Evolutionary conservation across 257 asterid genomes (phyloP).

Genomic region (Misopates orontium): DNA sequence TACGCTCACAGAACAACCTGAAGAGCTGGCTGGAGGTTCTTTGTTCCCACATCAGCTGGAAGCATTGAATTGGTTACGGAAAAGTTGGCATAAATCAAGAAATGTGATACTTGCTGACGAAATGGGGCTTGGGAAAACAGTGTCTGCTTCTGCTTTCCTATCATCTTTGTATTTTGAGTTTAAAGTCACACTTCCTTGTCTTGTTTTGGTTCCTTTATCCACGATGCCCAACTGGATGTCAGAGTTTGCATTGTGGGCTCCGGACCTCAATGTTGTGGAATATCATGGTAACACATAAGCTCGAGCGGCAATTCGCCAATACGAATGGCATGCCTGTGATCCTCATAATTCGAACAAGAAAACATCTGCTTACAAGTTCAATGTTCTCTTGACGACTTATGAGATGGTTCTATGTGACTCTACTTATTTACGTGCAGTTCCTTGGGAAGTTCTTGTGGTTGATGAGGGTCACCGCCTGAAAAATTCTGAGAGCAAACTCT

Average conservation of each 20-base stretch:
- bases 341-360: constrained; percentile 48
- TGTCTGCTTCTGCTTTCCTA: constrained; percentile 89
- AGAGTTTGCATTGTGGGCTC: constrained; percentile 90
- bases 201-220: constrained; percentile 92
- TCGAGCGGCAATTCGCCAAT: constrained; percentile 75
- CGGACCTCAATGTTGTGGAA: constrained; percentile 85
- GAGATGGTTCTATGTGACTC: constrained; percentile 93
- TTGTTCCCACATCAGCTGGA: constrained; percentile 96
- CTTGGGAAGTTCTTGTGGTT: constrained; percentile 99
- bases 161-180: constrained; percentile 82
- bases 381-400: constrained; percentile 89
- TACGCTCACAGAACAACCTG: constrained; percentile 83
- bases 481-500: constrained; percentile 80
- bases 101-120: constrained; percentile 98
- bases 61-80: constrained; percentile 96
- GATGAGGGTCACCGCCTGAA: constrained; percentile 99
- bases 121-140: constrained; percentile 98
- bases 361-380: constrained; percentile 65
- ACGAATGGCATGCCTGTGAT: constrained; percentile 79
- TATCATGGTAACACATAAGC: constrained; percentile 87
- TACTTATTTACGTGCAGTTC: constrained; percentile 71
- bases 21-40: constrained; percentile 77
- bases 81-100: constrained; percentile 83
- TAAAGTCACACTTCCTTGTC: constrained; percentile 75
- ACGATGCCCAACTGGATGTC: constrained; percentile 99